Percentiles rank a stretch among this genome's conserved stretches.
phyloP scores from a whole-genome alignment of 2,329 filamentous ascomycete species.

The Fusarium sp. region DNA sequence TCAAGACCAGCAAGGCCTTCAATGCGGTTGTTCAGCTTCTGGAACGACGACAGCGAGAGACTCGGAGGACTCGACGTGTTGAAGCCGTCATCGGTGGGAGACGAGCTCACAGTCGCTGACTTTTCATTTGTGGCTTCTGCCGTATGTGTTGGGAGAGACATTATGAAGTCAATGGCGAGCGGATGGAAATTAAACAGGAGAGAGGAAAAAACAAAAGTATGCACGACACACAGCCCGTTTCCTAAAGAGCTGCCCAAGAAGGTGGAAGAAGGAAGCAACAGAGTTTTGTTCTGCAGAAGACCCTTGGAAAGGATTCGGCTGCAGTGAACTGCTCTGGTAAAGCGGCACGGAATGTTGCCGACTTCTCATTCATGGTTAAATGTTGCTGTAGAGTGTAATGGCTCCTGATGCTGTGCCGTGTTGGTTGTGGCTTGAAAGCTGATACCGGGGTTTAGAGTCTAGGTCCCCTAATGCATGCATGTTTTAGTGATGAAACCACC shows the following conservation, averaged over 20 bases:
- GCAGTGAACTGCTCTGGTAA: background rate
- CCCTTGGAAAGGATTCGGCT: background rate
- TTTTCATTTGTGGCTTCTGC: slow-evolving; percentile 36
- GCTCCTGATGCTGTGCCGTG: slow-evolving; percentile 4
- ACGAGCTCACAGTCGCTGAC: slow-evolving; percentile 23
- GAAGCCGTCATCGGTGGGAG: slow-evolving; percentile 15
- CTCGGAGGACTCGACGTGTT: slow-evolving; percentile 9
- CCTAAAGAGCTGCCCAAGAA: slow-evolving; percentile 5
- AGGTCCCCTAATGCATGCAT: slow-evolving; percentile 1
- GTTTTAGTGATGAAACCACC: slow-evolving; percentile 30
- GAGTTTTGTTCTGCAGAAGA: slow-evolving; percentile 33
- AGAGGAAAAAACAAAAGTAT: slow-evolving; percentile 2
- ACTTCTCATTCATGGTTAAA: slow-evolving; percentile 12
- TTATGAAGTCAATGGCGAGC: slow-evolving; percentile 1
- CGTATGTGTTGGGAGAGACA: slow-evolving; percentile 16
- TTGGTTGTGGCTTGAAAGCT: slow-evolving; percentile 14
- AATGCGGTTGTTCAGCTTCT: slow-evolving; percentile 38
- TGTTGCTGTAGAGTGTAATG: background rate
- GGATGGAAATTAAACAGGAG: slow-evolving; percentile 9
- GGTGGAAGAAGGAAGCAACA: slow-evolving; percentile 8
- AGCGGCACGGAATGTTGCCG: background rate
- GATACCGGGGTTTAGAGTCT: background rate
- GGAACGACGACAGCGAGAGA: slow-evolving; percentile 17
- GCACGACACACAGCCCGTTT: slow-evolving; percentile 18
- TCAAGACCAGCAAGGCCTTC: slow-evolving; percentile 55